A percentile compares a stretch with the other conserved stretches of the same genome.
phyloP scores from a whole-genome alignment of 106 monocot genomes.

The Dendrobium nobile region DNA sequence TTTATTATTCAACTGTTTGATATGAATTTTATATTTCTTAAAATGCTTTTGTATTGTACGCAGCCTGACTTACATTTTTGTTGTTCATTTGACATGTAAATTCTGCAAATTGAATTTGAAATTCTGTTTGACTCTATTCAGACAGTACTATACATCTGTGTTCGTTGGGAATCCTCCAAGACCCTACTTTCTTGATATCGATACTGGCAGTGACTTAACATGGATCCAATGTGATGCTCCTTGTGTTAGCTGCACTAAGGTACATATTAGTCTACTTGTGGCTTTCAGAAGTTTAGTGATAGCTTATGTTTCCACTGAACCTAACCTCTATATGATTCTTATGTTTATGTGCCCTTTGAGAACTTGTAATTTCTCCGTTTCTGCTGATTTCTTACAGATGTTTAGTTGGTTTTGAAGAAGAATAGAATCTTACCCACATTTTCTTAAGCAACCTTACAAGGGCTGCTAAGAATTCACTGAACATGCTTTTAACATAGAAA shows the following conservation, averaged over 20 bases:
- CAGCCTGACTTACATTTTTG: neutral
- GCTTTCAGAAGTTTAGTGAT: neutral
- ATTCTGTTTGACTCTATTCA: constrained; percentile 20
- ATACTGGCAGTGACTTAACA: constrained; percentile 87
- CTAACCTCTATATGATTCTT: neutral
- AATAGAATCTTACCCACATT: neutral
- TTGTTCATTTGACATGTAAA: neutral
- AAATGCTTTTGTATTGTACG: neutral
- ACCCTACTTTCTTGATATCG: constrained; percentile 84
- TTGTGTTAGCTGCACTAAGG: constrained; percentile 83
- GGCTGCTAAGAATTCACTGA: neutral
- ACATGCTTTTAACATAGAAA: neutral
- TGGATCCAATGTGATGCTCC: constrained; percentile 99
- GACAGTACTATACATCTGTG: constrained; percentile 77
- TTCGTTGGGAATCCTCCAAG: constrained; percentile 78
- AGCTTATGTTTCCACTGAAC: constrained; percentile 1
- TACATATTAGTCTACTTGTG: constrained; percentile 11
- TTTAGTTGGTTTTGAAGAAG: neutral
- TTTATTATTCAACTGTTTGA: neutral
- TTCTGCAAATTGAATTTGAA: constrained; percentile 5
- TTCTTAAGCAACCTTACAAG: neutral
- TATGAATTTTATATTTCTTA: neutral
- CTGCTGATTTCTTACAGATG: neutral
- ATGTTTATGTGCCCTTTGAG: neutral
- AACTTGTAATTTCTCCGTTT: constrained; percentile 2